Conservation (phyloP, 2,329 filamentous ascomycete species). For the Oidium heveae region DNA sequence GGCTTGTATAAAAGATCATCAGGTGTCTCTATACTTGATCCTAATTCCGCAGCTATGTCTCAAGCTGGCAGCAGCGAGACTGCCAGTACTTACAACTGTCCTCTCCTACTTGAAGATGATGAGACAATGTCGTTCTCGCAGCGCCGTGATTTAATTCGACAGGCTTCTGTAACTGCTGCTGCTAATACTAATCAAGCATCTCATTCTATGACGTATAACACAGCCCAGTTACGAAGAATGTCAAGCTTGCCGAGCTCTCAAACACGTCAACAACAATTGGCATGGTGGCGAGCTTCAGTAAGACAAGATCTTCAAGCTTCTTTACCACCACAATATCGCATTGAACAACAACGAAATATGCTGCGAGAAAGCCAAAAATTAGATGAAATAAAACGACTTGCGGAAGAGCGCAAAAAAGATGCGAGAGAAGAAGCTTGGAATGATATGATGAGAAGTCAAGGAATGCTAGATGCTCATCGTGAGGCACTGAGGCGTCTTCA, state of each 20-base stretch:
- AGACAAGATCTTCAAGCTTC: constrained; percentile 30
- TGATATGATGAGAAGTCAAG: constrained; percentile 48
- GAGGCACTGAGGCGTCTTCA: constrained; percentile 67
- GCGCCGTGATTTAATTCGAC: constrained; percentile 34
- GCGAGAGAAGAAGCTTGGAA: constrained; percentile 39
- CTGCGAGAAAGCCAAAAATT: constrained; percentile 30
- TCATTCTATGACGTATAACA: constrained; percentile 20
- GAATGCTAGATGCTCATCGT: constrained; percentile 51
- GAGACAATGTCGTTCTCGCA: constrained; percentile 36
- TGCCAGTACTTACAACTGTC: not conserved
- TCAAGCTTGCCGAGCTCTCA: constrained; percentile 19
- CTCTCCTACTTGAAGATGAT: not conserved
- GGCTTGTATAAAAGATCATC: not conserved
- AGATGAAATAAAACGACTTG: constrained; percentile 31
- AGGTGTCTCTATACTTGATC: not conserved
- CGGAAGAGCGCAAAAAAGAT: constrained; percentile 29
- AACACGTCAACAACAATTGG: constrained; percentile 32
- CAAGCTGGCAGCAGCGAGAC: not conserved
- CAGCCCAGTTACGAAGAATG: constrained; percentile 26
- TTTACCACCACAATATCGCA: constrained; percentile 12
- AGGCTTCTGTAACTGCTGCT: constrained; percentile 3
- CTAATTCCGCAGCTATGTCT: not conserved
- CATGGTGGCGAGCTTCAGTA: constrained; percentile 40
- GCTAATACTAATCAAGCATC: not conserved
- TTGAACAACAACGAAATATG: constrained; percentile 27